Percentiles rank a stretch among this genome's conserved stretches.
Conservation (phyloP, 306 rosid species). For the Coriaria nepalensis region DNA sequence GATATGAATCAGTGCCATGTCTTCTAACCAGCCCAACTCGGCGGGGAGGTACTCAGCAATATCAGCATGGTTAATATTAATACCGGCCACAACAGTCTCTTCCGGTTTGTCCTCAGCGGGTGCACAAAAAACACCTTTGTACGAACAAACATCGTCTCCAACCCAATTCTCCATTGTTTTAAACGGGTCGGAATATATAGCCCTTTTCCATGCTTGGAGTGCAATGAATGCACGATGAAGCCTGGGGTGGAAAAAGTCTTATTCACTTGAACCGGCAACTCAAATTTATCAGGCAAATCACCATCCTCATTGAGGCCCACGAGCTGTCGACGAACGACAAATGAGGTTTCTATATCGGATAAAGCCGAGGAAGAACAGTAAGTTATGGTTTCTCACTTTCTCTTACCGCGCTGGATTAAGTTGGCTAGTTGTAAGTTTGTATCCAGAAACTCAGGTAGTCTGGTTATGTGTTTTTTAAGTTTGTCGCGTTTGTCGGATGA, state of each 20-base stretch:
- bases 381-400: too few species aligned
- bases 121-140: constrained; percentile 51
- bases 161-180: constrained; percentile 50
- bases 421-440: too few species aligned
- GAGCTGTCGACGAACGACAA: constrained; percentile 49
- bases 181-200: constrained; percentile 60
- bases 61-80: constrained; percentile 69
- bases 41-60: constrained; percentile 62
- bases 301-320: constrained; percentile 18
- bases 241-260: constrained; percentile 20
- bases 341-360: constrained; percentile 30
- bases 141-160: constrained; percentile 56
- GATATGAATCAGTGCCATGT: constrained; percentile 51
- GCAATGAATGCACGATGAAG: constrained; percentile 54
- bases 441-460: too few species aligned
- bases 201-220: constrained; percentile 48
- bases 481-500: too few species aligned
- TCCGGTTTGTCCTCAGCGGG: constrained; percentile 32
- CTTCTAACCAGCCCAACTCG: constrained; percentile 48
- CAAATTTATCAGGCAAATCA: constrained; percentile 30
- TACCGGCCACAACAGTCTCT: constrained; percentile 51
- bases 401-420: too few species aligned
- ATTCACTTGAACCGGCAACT: not conserved
- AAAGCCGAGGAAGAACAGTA: constrained; percentile 22
- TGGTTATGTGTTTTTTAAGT: too few species aligned